Evolutionary conservation across 2,329 filamentous ascomycete species (phyloP), one percentile per base, ranked within the genome.

Genomic region (Cordyceps cateniannulata): DNA sequence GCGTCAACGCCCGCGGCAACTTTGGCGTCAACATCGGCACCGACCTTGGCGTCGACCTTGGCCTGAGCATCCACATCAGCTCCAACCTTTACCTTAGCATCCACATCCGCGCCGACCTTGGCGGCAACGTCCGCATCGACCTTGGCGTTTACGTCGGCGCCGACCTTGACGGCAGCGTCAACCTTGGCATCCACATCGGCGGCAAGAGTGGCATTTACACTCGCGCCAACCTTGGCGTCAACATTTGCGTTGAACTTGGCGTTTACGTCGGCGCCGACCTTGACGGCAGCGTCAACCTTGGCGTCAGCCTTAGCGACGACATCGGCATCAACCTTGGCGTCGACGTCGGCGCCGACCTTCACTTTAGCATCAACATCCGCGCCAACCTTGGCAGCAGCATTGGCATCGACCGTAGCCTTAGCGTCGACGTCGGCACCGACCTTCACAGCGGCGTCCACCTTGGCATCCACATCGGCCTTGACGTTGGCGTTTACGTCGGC

Each of bases 281-380:
- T 44, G n/a, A 20, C n/a, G 4, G 67, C 63, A 59, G 64, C 66
- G 29, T 69, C 65, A 12, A 20, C 40, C 16, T 44, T 16, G 18
- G 6, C 40, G 3, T n/a, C 35, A 20, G 27, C 44, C 3, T 8
- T 18, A 9, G 32, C 54, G 20, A 2, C 32, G 10, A 20, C 53
- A 8, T 32, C 42, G 1, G 42, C 53, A 5, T 18, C 35, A 22
- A 35, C 7, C 24, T 56, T 40, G 5, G 24, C 65, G 52, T 61
- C 64, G 10, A 63, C 44, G 44, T 61, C 54, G 60, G 64, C 66
- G 65, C 72, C 59, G 56, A 70, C 40, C 47, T 70, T 66, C 62
- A 67, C 62, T 38, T 42, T 27, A 10, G 52, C 38, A 8, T 29
- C 38, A 6, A 38, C 44, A 5, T 47, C 6, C 14, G 18, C 12